Evolutionary conservation across 305 asterid species (phyloP), one percentile per base, ranked within the genome.

Genomic region (Solanum hybrid): DNA sequence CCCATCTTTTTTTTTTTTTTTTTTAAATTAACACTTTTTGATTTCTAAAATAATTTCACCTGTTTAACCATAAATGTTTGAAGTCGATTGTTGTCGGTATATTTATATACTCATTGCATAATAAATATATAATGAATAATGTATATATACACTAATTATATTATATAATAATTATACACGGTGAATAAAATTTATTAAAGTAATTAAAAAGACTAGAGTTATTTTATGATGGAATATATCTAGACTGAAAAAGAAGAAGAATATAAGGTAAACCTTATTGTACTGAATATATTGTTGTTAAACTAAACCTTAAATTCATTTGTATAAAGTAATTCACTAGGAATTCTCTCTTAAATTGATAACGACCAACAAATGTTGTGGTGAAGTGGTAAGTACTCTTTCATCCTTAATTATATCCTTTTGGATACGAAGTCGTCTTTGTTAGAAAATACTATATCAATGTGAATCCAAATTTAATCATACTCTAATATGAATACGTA

Each of bases 381-480:
- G 7, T 46, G 7, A 0, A 46, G 20, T 46, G 20, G 3, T 46
- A 0, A 46, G 60, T 46, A 46, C 0, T 46, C 0, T 13, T 46
- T 46, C 20, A 46, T 46, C 17, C 0, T 13, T 14, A 46, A 38
- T 38, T 36, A 4, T 40, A 40, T 42, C 7, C 6, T 46, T 0
- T 46, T 46, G 60, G 1, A 2, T 46, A 46, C 3, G 20, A 46
- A 46, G 20, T 46, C 3, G 20, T 0, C 2, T 40, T 40, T 40
- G 16, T 40, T 11, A 40, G 2, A 46, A 0, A 46, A 0, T 0
- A 0, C 3, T 13, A 0, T 46, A 14, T 46, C 0, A 0, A 0
- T 46, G 3, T 46, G 1, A 46, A 46, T 46, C 0, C 20, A 46
- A 0, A 13, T 46, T 4, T 46, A 46, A 0, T 46, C 60, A 0